A percentile compares a stretch with the other conserved stretches of the same genome.
phyloP scores from a whole-genome alignment of 2,329 filamentous ascomycete species.

The Drechslera avenae region DNA sequence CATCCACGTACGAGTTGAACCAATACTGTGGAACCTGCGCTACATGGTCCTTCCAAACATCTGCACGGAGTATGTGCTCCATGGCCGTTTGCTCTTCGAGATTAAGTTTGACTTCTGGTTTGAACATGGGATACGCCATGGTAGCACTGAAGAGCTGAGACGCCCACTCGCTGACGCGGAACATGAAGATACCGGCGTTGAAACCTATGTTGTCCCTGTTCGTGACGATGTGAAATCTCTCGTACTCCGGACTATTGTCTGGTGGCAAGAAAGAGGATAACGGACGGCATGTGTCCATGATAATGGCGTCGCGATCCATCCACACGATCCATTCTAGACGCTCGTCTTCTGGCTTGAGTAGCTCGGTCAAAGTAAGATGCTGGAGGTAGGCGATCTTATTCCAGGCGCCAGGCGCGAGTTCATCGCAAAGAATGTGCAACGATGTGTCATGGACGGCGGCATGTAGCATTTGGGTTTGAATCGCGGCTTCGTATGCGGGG shows the following conservation, averaged over 20 bases:
- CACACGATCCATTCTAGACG: conserved; percentile 53
- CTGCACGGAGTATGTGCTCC: conserved; percentile 44
- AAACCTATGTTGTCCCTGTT: conserved; percentile 49
- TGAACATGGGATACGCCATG: conserved; percentile 47
- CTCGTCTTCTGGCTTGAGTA: conserved; percentile 47
- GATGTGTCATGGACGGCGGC: conserved; percentile 50
- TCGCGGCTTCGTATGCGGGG: conserved; percentile 48
- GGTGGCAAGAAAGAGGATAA: conserved; percentile 49
- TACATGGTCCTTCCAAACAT: conserved; percentile 37
- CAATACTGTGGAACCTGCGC: conserved; percentile 50
- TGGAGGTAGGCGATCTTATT: conserved; percentile 55
- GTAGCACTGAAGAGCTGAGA: conserved; percentile 48
- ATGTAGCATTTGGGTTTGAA: conserved; percentile 51
- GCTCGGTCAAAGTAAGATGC: conserved; percentile 42
- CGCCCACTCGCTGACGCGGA: conserved; percentile 49
- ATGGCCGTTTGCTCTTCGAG: conserved; percentile 52
- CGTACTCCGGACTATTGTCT: conserved; percentile 14
- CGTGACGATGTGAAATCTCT: conserved; percentile 40
- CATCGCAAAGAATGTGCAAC: conserved; percentile 49
- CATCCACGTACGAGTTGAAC: conserved; percentile 52
- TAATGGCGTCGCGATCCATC: conserved; percentile 52
- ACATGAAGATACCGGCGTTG: conserved; percentile 51
- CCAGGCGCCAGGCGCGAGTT: conserved; percentile 52
- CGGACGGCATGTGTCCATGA: conserved; percentile 51
- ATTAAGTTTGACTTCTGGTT: conserved; percentile 38